Conservation (phyloP, 129 eudicot genomes). For the Gnaphalium uliginosum region DNA sequence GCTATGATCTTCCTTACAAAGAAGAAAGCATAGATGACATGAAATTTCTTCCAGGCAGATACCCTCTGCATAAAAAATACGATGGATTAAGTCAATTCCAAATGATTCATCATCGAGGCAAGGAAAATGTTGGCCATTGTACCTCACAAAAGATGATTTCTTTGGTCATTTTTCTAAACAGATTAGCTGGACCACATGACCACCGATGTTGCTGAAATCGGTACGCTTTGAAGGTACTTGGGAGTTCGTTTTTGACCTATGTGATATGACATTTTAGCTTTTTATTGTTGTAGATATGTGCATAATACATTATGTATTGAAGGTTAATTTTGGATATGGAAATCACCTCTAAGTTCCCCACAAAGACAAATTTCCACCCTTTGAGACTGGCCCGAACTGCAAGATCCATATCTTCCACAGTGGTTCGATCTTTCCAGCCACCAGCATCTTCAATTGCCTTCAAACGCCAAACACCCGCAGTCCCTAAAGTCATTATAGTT, state of each 20-base stretch:
- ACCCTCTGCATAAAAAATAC: slow-evolving; percentile 58
- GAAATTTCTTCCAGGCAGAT: slow-evolving; percentile 67
- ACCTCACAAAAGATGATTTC: slow-evolving; percentile 78
- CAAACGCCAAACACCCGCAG: slow-evolving; percentile 88
- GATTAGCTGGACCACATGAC: slow-evolving; percentile 95
- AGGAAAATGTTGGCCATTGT: slow-evolving; percentile 3
- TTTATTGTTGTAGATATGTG: slow-evolving; percentile 13
- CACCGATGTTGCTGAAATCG: slow-evolving; percentile 91
- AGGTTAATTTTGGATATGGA: neutral
- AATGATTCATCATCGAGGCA: neutral
- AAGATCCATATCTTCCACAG: slow-evolving; percentile 92
- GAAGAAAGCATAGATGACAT: slow-evolving; percentile 83
- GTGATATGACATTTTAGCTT: slow-evolving; percentile 16
- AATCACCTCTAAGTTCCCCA: slow-evolving; percentile 66
- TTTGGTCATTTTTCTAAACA: slow-evolving; percentile 69
- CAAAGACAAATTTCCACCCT: slow-evolving; percentile 84
- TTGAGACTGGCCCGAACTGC: slow-evolving; percentile 78
- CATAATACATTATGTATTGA: neutral
- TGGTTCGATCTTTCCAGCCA: slow-evolving; percentile 92
- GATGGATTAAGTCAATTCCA: slow-evolving; percentile 11
- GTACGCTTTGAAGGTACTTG: slow-evolving; percentile 83
- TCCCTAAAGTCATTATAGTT: slow-evolving; percentile 44
- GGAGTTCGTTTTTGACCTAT: slow-evolving; percentile 84
- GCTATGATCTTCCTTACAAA: slow-evolving; percentile 91
- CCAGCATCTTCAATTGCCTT: slow-evolving; percentile 79